phyloP scores from a whole-genome alignment of 108 stramenopile genomes.

The Nannochloropsis granulata region DNA sequence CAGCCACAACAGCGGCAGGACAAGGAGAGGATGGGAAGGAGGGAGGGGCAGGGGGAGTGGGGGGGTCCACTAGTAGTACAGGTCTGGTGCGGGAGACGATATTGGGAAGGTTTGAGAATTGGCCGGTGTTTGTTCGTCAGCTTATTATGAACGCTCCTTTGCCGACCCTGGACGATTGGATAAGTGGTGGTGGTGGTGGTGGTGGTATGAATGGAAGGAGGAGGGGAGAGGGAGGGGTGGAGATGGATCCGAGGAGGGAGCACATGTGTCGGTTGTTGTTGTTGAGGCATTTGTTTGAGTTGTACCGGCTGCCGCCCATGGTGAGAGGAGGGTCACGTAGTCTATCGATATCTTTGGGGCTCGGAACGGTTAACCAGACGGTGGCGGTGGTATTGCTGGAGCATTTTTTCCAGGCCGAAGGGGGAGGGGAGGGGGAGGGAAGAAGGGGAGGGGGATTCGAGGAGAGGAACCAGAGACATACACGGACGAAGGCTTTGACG shows the following conservation, averaged over 20 bases:
- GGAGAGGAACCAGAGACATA: not conserved
- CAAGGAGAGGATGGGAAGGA: not conserved
- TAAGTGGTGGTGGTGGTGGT: not conserved
- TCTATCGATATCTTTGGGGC: not conserved
- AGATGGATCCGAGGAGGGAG: not conserved
- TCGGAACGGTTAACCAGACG: not conserved
- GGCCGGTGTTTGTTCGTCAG: not conserved
- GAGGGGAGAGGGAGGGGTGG: not conserved
- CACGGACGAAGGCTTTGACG: not conserved
- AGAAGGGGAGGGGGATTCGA: not conserved
- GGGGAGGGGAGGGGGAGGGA: not conserved
- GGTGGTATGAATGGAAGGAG: not conserved
- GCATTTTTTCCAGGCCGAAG: not conserved
- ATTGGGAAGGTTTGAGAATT: not conserved
- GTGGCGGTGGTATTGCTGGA: not conserved
- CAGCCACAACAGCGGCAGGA: no score
- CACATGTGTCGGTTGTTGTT: not conserved
- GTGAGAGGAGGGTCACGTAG: not conserved
- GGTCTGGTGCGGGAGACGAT: not conserved
- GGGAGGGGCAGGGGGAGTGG: not conserved
- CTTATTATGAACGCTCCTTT: not conserved
- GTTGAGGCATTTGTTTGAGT: not conserved
- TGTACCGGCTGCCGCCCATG: not conserved
- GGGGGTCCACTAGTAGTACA: not conserved
- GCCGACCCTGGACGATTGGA: not conserved